Conservation (phyloP, 495 filamentous ascomycete species). For the Aspergillus saccharolyticus region DNA sequence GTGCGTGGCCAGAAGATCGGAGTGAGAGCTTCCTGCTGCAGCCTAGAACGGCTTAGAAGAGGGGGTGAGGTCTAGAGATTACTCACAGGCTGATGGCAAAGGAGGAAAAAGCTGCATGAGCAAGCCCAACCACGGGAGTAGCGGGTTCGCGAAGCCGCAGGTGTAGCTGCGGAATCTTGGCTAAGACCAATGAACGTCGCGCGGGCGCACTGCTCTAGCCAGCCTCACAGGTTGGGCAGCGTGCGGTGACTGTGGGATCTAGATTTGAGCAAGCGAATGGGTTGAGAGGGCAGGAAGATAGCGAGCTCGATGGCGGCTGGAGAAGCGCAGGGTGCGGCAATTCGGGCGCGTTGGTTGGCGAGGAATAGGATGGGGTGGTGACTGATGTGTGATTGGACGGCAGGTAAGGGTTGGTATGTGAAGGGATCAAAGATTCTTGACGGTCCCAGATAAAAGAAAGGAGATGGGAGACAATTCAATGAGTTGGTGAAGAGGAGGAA, state of each 20-base stretch:
- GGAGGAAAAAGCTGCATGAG: conserved; percentile 25
- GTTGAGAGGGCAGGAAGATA: conserved; percentile 1
- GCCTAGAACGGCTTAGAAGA: conserved; percentile 12
- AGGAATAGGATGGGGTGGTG: background rate
- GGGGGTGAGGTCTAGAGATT: conserved; percentile 15
- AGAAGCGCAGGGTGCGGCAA: conserved; percentile 17
- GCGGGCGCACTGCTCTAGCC: conserved; percentile 30
- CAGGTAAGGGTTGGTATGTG: background rate
- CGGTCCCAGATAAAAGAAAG: too few relatives aligned
- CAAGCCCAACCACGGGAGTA: conserved; percentile 12
- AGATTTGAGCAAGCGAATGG: conserved; percentile 12
- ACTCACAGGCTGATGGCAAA: conserved; percentile 26
- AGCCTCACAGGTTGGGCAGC: conserved; percentile 46
- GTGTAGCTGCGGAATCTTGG: conserved; percentile 11
- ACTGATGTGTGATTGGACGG: background rate
- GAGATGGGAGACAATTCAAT: background rate
- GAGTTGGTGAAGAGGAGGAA: background rate
- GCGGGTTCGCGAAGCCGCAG: conserved; percentile 12
- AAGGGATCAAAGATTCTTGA: background rate
- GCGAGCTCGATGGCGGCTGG: conserved; percentile 13
- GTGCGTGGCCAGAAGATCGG: background rate
- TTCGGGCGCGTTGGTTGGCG: conserved; percentile 5
- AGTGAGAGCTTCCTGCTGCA: conserved; percentile 22
- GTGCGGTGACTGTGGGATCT: conserved; percentile 13
- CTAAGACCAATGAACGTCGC: conserved; percentile 23